These are phyloP conservation scores for Paramecium sexaurelia DNA, from an alignment of 73 alveolate genomes.

Conservation along the genomic window DNA sequence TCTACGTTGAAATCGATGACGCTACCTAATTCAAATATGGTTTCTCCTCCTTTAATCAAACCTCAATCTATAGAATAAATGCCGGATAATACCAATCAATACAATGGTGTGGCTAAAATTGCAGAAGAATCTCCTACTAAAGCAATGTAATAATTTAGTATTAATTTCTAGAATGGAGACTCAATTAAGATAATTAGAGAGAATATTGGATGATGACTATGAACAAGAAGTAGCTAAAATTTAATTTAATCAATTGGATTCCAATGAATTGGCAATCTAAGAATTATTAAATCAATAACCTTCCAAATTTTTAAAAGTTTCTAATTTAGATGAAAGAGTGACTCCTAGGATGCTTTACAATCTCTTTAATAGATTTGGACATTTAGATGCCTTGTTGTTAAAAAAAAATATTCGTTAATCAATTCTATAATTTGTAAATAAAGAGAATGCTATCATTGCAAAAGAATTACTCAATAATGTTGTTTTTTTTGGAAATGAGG, in stretches of 20 bases:
- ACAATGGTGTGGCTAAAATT: not conserved
- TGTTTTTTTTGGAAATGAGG: not conserved
- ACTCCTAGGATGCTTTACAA: conserved; percentile 26
- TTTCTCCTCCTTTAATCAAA: not conserved
- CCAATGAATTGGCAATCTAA: not conserved
- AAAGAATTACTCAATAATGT: conserved; percentile 45
- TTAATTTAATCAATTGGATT: not conserved
- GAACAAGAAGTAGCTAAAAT: conserved; percentile 16
- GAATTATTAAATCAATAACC: not conserved
- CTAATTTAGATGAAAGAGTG: conserved; percentile 40
- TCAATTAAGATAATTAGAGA: not conserved
- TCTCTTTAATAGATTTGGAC: conserved; percentile 47
- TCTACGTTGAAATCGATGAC: not conserved
- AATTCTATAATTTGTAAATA: not conserved
- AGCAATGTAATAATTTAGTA: not conserved
- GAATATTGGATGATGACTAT: conserved; percentile 33
- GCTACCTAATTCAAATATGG: not conserved
- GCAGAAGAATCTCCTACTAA: not conserved
- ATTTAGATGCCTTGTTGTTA: not conserved
- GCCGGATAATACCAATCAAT: not conserved
- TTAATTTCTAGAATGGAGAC: not conserved
- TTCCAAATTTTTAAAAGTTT: not conserved
- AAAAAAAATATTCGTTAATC: not conserved
- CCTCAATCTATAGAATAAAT: not conserved
- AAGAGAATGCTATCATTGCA: conserved; percentile 28